Evolutionary conservation across 2,329 filamentous ascomycete species (phyloP), one percentile per base, ranked within the genome.

Genomic region (Colletotrichum sp.): DNA sequence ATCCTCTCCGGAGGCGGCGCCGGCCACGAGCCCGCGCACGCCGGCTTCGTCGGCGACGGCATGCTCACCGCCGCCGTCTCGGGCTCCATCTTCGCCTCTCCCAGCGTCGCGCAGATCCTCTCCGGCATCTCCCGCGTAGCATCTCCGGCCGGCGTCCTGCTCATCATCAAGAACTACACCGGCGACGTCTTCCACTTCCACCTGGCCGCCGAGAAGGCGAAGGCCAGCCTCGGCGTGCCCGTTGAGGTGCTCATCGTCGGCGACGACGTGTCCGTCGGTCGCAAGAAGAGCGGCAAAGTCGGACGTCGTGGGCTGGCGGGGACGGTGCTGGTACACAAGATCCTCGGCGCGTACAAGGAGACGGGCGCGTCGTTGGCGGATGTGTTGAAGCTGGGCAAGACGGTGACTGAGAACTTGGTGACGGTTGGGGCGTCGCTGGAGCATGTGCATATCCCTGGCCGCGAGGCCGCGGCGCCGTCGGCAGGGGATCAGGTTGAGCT

Each of bases 81-180:
- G 5, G 92, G 92, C 26, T 92, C 91, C 0, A 93, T 94, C 78
- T 94, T 94, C 80, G 92, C 92, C 5, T 92, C 89, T 3, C 92
- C 92, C 3, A 89, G 87, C 3, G 91, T 92, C 3, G 90, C 92
- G 80, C 92, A 94, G 81, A 89, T 94, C 64, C 86, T 91, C 66
- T 91, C 89, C 71, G 89, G 92, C 21, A 85, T 91, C 73, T 85
- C 89, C 72, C 85, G 89, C n/a, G 89, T 93, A 3, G 87, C 89
- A 28, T 88, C 87, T 21, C 87, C 89, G 32, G 88, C 89, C 78
- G 92, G 92, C 21, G 91, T 93, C 2, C 81, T 93, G 30, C 89
- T 94, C 18, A 87, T 94, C n/a, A 90, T 93, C 9, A 93, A 92
- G 90, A 94, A 93, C 81, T 92, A 92, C 79, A 92, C 91, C 6